Evolutionary conservation across 1,139 yeast genomes (phyloP), one percentile per base, ranked within the genome.

Genomic region (Williopsis jadinii): DNA sequence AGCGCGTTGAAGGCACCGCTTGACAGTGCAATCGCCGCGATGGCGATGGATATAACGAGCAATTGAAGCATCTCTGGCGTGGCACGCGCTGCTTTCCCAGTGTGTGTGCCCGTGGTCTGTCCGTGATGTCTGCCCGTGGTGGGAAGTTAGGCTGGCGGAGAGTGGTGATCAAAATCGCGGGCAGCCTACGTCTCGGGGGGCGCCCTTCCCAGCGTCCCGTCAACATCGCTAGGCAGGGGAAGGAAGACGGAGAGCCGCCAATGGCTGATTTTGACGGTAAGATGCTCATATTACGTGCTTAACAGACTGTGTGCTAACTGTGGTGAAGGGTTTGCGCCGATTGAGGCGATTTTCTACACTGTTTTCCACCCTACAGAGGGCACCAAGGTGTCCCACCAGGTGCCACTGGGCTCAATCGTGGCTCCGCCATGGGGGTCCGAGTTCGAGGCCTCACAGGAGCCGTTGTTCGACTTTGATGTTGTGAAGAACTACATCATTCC

Each of bases 341-440:
- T 92, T 30, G 72, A 78, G 45, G 94, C 96, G 2, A 72, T 88
- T 36, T 90, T 92, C 61, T 92, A 87, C 61, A 80, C 97, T 0
- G 86, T 86, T 0, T 92, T 92, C 63, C 97, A 94, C 56, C 97
- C 97, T 0, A 84, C 92, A 0, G 95, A 87, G 55, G 98, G 98
- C 2, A 84, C 98, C 0, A 85, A 88, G 60, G 90, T 92, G n/a
- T 75, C 86, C 4, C 85, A 85, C 53, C 97, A 94, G 58, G 95
- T 87, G 1, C 99, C 98, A 44, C 73, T 72, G 46, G 87, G 73
- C 41, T 73, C 68, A 46, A 75, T 70, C 11, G 70, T 69, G 0
- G 58, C 64, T 1, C 61, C 65, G 2, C 51, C 64, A 5, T 61
- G 60, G 12, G 49, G 63, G 5, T 58, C 64, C 27, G 40, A 48